Conservation (phyloP, 805 yeast species). For the Hanseniaspora taiwanica region DNA sequence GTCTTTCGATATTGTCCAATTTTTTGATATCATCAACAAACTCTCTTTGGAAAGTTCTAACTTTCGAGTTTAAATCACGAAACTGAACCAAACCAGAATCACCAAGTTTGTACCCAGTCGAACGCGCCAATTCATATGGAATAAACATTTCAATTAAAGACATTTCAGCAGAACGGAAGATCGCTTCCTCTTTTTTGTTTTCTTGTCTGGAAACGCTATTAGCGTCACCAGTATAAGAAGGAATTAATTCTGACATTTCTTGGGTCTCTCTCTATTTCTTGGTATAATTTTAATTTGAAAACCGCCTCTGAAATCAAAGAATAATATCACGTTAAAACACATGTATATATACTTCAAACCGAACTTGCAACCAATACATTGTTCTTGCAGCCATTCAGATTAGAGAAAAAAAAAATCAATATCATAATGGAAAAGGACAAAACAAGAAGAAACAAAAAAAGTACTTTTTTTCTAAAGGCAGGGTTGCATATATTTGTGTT, state of each 20-base stretch:
- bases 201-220: no score
- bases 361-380: no score
- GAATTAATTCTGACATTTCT: background rate
- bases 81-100: constrained; percentile 78
- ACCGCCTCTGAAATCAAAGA: no score
- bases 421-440: no score
- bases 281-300: no score
- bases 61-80: constrained; percentile 71
- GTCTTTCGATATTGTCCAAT: constrained; percentile 81
- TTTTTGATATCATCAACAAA: constrained; percentile 79
- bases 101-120: constrained; percentile 75
- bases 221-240: background rate
- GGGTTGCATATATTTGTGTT: no score
- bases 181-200: constrained; percentile 21
- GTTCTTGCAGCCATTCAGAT: no score
- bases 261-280: background rate
- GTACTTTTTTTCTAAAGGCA: no score
- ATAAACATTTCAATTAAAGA: constrained; percentile 81
- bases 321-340: no score
- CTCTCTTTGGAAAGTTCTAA: constrained; percentile 76
- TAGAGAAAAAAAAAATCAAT: no score
- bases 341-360: no score
- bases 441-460: no score
- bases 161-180: constrained; percentile 88
- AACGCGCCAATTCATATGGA: constrained; percentile 81